Percentiles rank a stretch among this genome's conserved stretches.
Evolutionary conservation across 2,329 filamentous ascomycete species (phyloP).

Genomic region (Fusarium piperis): DNA sequence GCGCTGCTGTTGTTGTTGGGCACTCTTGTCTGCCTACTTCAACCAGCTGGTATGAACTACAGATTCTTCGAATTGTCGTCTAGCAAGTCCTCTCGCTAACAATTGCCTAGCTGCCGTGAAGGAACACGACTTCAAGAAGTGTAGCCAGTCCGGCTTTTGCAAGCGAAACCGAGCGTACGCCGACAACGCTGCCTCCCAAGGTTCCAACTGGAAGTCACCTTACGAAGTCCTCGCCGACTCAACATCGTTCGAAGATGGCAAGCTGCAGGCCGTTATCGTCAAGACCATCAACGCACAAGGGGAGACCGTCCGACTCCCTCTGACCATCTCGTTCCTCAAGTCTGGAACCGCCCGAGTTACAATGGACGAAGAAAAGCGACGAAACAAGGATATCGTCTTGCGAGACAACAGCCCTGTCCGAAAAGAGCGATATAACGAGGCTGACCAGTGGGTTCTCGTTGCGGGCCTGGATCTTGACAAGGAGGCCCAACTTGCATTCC

Average conservation of each 20-base stretch:
- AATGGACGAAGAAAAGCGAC: conserved; percentile 89
- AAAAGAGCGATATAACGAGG: conserved; percentile 96
- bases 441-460: conserved; percentile 85
- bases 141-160: conserved; percentile 95
- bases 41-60: conserved; percentile 68
- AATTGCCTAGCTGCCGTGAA: conserved; percentile 78
- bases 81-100: conserved; percentile 25
- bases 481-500: conserved; percentile 72
- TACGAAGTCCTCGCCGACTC: conserved; percentile 80
- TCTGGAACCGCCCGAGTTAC: conserved; percentile 88
- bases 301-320: conserved; percentile 79
- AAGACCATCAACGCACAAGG: conserved; percentile 74
- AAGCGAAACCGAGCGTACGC: conserved; percentile 92
- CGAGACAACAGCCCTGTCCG: conserved; percentile 84
- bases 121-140: conserved; percentile 97
- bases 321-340: conserved; percentile 88
- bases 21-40: conserved; percentile 68
- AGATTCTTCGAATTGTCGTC: not conserved
- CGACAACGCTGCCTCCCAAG: conserved; percentile 74
- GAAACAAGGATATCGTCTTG: conserved; percentile 88
- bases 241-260: conserved; percentile 79
- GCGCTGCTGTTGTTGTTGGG: conserved; percentile 68
- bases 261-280: conserved; percentile 81
- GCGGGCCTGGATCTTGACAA: conserved; percentile 80
- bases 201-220: conserved; percentile 78